Conservation (phyloP, 768 basidiomycete genomes). For the Tulasnella sp. region DNA sequence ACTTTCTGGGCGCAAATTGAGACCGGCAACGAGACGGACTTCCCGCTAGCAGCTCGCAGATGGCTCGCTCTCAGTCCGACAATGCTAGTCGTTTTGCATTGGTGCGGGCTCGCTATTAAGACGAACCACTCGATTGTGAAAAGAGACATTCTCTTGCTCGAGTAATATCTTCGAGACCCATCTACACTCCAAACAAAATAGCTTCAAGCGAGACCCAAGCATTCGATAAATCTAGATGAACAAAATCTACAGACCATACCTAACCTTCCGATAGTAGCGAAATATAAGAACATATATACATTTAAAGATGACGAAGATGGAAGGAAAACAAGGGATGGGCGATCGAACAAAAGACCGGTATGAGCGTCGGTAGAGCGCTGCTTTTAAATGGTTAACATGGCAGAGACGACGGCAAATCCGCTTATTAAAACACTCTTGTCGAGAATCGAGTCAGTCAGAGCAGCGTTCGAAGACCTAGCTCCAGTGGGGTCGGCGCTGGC, state of each 20-base stretch:
- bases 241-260: not conserved
- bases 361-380: not conserved
- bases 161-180: not conserved
- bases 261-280: too few relatives aligned
- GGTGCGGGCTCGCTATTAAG: constrained; percentile 57
- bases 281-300: not conserved
- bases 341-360: too few relatives aligned
- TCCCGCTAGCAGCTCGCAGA: constrained; percentile 44
- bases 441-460: not conserved
- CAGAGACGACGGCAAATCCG: not conserved
- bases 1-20: not conserved
- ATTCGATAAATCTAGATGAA: not conserved
- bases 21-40: not conserved
- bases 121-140: not conserved
- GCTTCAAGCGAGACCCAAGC: not conserved
- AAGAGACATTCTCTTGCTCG: not conserved
- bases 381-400: not conserved
- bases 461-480: constrained; percentile 25
- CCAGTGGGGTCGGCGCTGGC: not conserved
- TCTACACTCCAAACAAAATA: not conserved
- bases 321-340: not conserved
- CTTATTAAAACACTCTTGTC: not conserved
- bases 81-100: constrained; percentile 65
- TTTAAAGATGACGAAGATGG: not conserved
- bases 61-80: constrained; percentile 65